phyloP scores from a whole-genome alignment of 192 early-diverging fungal genomes.

The Pecoramyces ruminantium region DNA sequence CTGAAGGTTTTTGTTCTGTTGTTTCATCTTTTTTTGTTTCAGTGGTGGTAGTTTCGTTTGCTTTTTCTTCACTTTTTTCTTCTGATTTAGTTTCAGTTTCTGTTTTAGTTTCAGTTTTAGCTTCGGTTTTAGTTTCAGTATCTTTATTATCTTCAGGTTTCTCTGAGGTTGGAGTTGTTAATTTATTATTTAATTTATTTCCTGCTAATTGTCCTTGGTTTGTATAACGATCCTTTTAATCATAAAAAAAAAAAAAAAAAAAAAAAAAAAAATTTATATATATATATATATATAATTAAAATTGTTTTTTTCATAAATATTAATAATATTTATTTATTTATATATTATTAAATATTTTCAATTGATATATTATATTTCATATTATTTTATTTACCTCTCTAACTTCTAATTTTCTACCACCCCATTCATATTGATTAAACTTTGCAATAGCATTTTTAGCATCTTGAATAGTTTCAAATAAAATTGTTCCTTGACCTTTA shows the following conservation, averaged over 20 bases:
- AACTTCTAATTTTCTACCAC: constrained; percentile 59
- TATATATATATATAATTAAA: not conserved
- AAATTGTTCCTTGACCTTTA: constrained; percentile 53
- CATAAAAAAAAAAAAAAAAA: not conserved
- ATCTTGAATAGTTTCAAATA: constrained; percentile 47
- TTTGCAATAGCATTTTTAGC: constrained; percentile 58
- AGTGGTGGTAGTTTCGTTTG: not conserved
- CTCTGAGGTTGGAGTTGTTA: not conserved
- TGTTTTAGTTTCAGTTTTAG: not conserved
- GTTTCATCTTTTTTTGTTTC: not conserved
- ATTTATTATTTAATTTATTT: not conserved
- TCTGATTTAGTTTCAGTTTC: not conserved
- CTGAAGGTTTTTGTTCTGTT: no score
- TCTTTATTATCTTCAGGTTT: not conserved
- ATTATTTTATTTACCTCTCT: constrained; percentile 37
- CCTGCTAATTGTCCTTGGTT: not conserved
- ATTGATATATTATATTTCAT: no score
- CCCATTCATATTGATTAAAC: constrained; percentile 65
- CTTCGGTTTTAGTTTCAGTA: not conserved
- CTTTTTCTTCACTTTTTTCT: not conserved
- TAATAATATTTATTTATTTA: not conserved
- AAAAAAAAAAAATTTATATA: not conserved
- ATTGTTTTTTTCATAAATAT: not conserved
- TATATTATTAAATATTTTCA: no score
- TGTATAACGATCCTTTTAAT: not conserved